A percentile compares a stretch with the other conserved stretches of the same genome.
Conservation (phyloP, 2,329 filamentous ascomycete species). For the Stemphylium vesicarium region DNA sequence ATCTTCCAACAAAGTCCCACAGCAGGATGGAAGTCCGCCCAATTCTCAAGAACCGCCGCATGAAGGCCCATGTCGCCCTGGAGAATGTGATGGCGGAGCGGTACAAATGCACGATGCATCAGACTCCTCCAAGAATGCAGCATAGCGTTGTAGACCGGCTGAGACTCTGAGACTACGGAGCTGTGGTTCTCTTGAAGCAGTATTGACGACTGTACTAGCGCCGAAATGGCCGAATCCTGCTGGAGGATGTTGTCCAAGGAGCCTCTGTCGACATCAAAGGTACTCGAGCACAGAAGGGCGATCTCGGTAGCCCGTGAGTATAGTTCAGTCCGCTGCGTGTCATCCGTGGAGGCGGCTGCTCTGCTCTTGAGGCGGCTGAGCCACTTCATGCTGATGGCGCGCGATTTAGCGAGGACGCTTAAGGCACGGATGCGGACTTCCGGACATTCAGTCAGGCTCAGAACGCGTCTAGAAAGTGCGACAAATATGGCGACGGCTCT, state of each 20-base stretch:
- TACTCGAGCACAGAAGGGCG: slow-evolving; percentile 52
- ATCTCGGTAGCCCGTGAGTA: slow-evolving; percentile 47
- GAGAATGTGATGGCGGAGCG: slow-evolving; percentile 10
- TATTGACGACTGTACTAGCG: slow-evolving; percentile 31
- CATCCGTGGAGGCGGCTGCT: slow-evolving; percentile 24
- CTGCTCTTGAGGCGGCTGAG: slow-evolving; percentile 41
- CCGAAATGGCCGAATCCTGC: slow-evolving; percentile 15
- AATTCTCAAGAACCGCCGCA: slow-evolving; percentile 22
- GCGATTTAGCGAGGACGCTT: slow-evolving; percentile 38
- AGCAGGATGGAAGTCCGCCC: slow-evolving; percentile 27
- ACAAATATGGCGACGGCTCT: slow-evolving; percentile 51
- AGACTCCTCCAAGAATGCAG: slow-evolving; percentile 25
- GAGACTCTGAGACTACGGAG: background rate
- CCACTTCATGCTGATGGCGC: slow-evolving; percentile 52
- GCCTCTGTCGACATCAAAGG: slow-evolving; percentile 53
- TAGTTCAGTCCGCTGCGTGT: slow-evolving; percentile 41
- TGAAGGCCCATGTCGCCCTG: slow-evolving; percentile 13
- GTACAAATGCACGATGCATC: slow-evolving; percentile 22
- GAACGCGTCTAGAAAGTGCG: slow-evolving; percentile 51
- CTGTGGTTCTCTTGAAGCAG: slow-evolving; percentile 25
- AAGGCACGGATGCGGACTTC: slow-evolving; percentile 36
- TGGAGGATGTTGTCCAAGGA: slow-evolving; percentile 39
- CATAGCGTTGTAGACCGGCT: slow-evolving; percentile 8
- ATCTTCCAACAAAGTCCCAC: slow-evolving; percentile 11
- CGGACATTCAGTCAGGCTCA: slow-evolving; percentile 48